Evolutionary conservation across 768 basidiomycete genomes (phyloP).

Genomic region (Tulasnella sp.): DNA sequence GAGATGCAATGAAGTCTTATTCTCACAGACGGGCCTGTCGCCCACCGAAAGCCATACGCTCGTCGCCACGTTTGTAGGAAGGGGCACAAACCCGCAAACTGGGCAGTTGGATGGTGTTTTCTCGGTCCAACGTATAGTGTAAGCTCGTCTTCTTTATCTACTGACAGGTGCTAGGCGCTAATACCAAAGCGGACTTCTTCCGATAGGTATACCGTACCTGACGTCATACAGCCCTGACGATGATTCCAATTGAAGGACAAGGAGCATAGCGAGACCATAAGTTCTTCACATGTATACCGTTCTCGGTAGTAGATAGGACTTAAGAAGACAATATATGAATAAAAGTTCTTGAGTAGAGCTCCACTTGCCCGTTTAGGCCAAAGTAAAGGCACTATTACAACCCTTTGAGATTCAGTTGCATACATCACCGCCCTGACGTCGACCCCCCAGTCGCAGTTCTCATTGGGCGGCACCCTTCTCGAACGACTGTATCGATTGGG

Average conservation of each 20-base stretch:
- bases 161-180: background rate
- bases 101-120: conserved; percentile 2
- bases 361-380: conserved; percentile 13
- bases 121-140: background rate
- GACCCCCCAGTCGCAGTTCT: conserved; percentile 71
- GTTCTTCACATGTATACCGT: too few species aligned
- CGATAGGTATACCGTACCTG: background rate
- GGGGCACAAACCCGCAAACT: background rate
- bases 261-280: too few species aligned
- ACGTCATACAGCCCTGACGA: too few species aligned
- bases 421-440: conserved; percentile 56
- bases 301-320: too few species aligned
- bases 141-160: background rate
- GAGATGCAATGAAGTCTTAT: background rate
- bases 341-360: background rate
- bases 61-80: background rate
- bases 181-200: background rate
- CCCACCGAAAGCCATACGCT: background rate
- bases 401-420: conserved; percentile 62
- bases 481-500: conserved; percentile 73
- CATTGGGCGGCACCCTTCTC: too few species aligned
- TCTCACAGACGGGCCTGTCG: background rate
- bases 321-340: background rate
- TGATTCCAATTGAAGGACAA: too few species aligned
- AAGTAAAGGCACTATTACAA: conserved; percentile 23